Base-by-base conservation (phyloP, 1,284 basidiomycete genomes). In the Austropuccinia psidii region DNA sequence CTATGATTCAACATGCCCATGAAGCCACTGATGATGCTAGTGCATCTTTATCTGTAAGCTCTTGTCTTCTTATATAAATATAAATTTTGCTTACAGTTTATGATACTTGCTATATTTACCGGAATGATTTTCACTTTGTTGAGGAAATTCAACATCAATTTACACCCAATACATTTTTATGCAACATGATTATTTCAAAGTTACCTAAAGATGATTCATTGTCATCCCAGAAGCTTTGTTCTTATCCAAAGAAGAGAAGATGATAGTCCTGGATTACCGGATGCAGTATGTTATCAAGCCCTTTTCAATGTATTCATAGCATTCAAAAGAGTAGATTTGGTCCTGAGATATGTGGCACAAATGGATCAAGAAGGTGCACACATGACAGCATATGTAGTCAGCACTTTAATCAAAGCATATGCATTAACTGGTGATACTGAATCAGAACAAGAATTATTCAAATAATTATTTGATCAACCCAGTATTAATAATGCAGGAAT, bases 351-450 rank as follows among this genome's bases (percentile, higher is more conserved):
- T 79, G 81, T 89, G 45, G 80, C 83, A 29, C 86, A 86, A 74
- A 87, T 98, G 84, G 81, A 82, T 47, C 78, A 81, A 0, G 84
- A 85, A 1, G 87, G 87, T 37, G 86, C 94, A 8, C 89, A 90
- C 77, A 89, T 93, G 85, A 98, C 95, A 0, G 95, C 96, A 0
- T 99, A 98, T 81, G 90, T 98, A 76, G 90, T 90, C 54, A 98
- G 98, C 82, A 84, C 91, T 75, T 83, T 97, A 77, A 98, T 98
- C 83, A 89, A 89, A 79, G 91, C 90, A 1, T 90, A 93, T 79
- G 88, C 93, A 0, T 84, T 87, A 33, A 85, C 85, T 7, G 88
- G 89, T 5, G 84, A 89, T 57, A 84, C 95, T 67, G 86, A 86
- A 33, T 83, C 85, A 55, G 87, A 93, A 0, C 84, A 93, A 41